A percentile compares a stretch with the other conserved stretches of the same genome.
phyloP scores from a whole-genome alignment of 2,329 filamentous ascomycete genomes.

The Stemphylium vesicarium region DNA sequence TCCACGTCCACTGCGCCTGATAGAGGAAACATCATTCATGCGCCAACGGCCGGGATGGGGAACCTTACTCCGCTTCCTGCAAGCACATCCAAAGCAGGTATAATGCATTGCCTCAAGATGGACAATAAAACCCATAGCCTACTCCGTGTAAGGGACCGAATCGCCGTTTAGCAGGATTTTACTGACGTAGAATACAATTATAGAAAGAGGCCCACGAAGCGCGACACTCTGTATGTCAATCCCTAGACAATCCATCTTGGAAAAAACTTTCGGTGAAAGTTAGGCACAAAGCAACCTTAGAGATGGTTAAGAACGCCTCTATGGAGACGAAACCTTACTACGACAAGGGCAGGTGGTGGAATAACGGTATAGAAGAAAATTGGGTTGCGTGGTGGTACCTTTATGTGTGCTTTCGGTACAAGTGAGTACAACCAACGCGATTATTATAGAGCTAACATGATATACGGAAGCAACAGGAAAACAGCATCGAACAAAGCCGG shows the following conservation, averaged over 20 bases:
- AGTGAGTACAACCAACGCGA: neutral
- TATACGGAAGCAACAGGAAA: neutral
- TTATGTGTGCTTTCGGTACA: neutral
- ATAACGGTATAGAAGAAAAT: neutral
- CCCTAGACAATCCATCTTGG: neutral
- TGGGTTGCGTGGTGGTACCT: neutral
- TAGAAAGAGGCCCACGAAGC: neutral
- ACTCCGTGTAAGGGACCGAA: neutral
- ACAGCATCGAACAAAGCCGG: neutral
- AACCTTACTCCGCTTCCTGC: neutral
- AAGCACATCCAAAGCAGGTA: neutral
- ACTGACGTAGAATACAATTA: neutral
- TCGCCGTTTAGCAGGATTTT: neutral
- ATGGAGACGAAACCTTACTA: neutral
- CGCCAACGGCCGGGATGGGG: neutral
- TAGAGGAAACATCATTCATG: neutral
- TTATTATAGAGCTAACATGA: neutral
- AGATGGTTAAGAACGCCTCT: neutral
- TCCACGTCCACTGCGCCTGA: neutral
- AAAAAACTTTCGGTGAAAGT: neutral
- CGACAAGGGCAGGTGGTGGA: neutral
- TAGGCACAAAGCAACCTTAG: neutral
- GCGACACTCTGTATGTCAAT: neutral
- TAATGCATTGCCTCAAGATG: neutral
- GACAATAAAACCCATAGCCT: neutral